These are phyloP conservation scores for Patellifolia procumbens DNA, from an alignment of 179 eudicot species.

Conservation along the genomic window DNA sequence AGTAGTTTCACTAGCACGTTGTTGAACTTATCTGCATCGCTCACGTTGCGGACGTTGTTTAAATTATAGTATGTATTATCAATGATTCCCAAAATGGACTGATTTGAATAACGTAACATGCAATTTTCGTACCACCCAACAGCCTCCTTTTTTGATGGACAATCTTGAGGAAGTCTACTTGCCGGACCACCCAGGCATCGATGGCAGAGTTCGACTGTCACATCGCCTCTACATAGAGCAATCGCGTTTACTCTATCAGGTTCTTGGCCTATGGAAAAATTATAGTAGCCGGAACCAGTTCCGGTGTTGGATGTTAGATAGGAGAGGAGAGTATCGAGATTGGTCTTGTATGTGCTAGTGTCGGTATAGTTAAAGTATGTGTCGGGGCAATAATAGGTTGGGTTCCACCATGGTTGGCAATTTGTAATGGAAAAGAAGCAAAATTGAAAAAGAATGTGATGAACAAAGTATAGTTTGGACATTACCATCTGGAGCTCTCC, in stretches of 20 bases:
- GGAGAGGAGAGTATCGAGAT: constrained; percentile 38
- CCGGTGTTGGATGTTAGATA: constrained; percentile 22
- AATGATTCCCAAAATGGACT: constrained; percentile 6
- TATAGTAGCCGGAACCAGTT: constrained; percentile 23
- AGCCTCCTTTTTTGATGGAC: constrained; percentile 47
- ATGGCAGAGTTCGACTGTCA: constrained; percentile 20
- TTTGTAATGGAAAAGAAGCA: not conserved
- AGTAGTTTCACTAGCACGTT: constrained; percentile 18
- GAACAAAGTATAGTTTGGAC: not conserved
- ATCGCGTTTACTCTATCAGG: constrained; percentile 24
- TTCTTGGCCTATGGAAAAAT: constrained; percentile 28
- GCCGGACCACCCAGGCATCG: constrained; percentile 19
- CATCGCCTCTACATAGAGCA: constrained; percentile 35
- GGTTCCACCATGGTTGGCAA: not conserved
- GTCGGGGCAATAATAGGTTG: not conserved
- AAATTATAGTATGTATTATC: not conserved
- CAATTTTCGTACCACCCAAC: constrained; percentile 35
- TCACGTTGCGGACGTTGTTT: not conserved
- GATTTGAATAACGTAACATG: constrained; percentile 38
- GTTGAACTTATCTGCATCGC: constrained; percentile 18
- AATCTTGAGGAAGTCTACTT: constrained; percentile 9
- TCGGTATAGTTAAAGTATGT: constrained; percentile 34
- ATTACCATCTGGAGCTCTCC: not conserved
- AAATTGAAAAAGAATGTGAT: not conserved
- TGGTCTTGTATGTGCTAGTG: constrained; percentile 29